Base-by-base conservation (phyloP, 257 asterid species). In the Solanum okadae region DNA sequence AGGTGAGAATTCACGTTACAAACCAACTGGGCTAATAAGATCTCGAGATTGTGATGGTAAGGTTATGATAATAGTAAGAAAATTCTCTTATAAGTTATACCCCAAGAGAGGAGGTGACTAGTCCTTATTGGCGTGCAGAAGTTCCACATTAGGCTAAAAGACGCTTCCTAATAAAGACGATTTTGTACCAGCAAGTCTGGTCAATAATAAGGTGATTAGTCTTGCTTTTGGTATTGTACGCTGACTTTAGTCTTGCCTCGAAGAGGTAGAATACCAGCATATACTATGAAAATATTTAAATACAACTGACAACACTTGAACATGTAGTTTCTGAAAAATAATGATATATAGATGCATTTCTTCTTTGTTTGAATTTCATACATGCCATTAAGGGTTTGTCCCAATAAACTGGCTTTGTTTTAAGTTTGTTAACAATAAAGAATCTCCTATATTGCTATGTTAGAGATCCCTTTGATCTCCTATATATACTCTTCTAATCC, bases 301-400 rank as follows among this genome's bases (percentile, higher is more conserved):
- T 13, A 40, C 84, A 77, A 40, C 2, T 38, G 61, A 40, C 84
- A n/a, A 77, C 29, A 6, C 61, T 77, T 77, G 61, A 77, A 77
- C 59, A 23, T 40, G 12, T 38, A 40, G 84, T 38, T 77, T 8
- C 2, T 8, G 33, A 4, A 42, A 27, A 77, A 27, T 0, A 27
- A 8, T 16, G 20, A 46, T 29, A 82, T 5, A 82, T 46, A 18
- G 25, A 44, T 44, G 61, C 29, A 82, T 49, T 29, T 49, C 70
- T 29, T 42, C 0, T 2, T 27, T 46, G 10, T 81, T 46, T 81
- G 86, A 16, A 37, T 33, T 83, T 44, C 49, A 75, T 68, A 78
- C 77, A 81, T 88, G 91, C 83, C 90, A 73, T 82, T 79, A 23
- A 86, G 91, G 89, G 70, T 89, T 88, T 76, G 87, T 92, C 89